phyloP scores from a whole-genome alignment of 768 basidiomycete species.

The Antrodiella citrinella region DNA sequence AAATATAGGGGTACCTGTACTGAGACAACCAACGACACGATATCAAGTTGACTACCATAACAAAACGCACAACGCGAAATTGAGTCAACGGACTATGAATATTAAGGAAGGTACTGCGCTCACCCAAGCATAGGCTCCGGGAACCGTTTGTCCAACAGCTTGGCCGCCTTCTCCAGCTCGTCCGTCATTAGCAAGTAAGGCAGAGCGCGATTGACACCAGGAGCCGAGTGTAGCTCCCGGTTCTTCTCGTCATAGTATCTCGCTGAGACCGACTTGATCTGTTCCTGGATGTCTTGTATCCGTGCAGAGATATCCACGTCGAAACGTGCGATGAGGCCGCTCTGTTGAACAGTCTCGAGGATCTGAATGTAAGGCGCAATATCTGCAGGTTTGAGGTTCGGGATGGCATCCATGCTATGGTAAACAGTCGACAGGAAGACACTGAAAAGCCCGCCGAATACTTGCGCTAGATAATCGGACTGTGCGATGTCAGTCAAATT shows the following conservation, averaged over 20 bases:
- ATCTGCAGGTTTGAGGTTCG: constrained; percentile 65
- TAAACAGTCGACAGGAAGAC: constrained; percentile 81
- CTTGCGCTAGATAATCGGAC: constrained; percentile 60
- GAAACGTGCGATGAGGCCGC: constrained; percentile 63
- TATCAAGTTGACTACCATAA: constrained; percentile 52
- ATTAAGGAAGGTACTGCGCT: constrained; percentile 16
- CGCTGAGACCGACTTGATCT: constrained; percentile 49
- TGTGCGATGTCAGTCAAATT: constrained; percentile 23
- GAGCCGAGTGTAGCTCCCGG: constrained; percentile 53
- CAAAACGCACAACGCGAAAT: neutral
- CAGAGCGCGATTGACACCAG: constrained; percentile 75
- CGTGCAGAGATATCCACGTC: constrained; percentile 67
- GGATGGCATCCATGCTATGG: constrained; percentile 72
- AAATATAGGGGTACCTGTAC: constrained; percentile 58
- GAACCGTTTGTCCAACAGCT: constrained; percentile 81
- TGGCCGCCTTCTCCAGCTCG: constrained; percentile 82
- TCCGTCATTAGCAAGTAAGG: constrained; percentile 80
- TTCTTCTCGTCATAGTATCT: constrained; percentile 58
- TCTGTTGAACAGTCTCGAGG: constrained; percentile 64
- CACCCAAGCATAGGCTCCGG: constrained; percentile 77
- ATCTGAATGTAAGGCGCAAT: constrained; percentile 56
- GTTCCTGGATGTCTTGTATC: constrained; percentile 58
- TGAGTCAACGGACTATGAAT: no score
- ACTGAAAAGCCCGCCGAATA: constrained; percentile 74
- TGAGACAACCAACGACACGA: constrained; percentile 70